A percentile compares a stretch with the other conserved stretches of the same genome.
Conservation (phyloP, 768 basidiomycete species). For the Clavulina sp. region DNA sequence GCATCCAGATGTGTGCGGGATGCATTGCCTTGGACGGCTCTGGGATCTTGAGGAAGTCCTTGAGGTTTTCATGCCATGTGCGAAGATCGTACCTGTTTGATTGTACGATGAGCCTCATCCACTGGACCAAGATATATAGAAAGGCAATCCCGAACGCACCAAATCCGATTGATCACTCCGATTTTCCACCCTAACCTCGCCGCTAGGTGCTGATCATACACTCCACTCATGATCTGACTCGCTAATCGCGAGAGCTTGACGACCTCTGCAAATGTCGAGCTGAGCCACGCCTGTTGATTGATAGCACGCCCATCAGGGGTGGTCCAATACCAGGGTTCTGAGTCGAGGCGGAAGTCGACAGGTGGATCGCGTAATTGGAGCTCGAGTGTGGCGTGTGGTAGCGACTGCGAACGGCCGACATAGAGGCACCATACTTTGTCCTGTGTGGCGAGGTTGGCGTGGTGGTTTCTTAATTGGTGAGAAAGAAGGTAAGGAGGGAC, state of each 20-base stretch:
- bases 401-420: not conserved
- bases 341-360: too few relatives aligned
- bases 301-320: not conserved
- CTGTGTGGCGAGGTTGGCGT: too few relatives aligned
- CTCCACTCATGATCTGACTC: not conserved
- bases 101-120: not conserved
- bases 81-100: not conserved
- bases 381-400: not conserved
- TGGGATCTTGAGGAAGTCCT: not conserved
- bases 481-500: too few relatives aligned
- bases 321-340: too few relatives aligned
- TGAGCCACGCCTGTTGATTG: not conserved
- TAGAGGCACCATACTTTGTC: not conserved
- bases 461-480: too few relatives aligned
- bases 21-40: too few relatives aligned
- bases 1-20: not conserved
- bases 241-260: not conserved
- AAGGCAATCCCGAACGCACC: not conserved
- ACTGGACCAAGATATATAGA: not conserved
- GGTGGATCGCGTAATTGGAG: not conserved
- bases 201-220: not conserved
- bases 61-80: not conserved
- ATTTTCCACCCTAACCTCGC: too few relatives aligned
- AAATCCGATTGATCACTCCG: too few relatives aligned
- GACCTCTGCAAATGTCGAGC: not conserved